Percentiles rank a stretch among this genome's conserved stretches.
These are phyloP conservation scores for Fomitopsis betulina DNA, from an alignment of 1,284 basidiomycete genomes.

Conservation along the genomic window DNA sequence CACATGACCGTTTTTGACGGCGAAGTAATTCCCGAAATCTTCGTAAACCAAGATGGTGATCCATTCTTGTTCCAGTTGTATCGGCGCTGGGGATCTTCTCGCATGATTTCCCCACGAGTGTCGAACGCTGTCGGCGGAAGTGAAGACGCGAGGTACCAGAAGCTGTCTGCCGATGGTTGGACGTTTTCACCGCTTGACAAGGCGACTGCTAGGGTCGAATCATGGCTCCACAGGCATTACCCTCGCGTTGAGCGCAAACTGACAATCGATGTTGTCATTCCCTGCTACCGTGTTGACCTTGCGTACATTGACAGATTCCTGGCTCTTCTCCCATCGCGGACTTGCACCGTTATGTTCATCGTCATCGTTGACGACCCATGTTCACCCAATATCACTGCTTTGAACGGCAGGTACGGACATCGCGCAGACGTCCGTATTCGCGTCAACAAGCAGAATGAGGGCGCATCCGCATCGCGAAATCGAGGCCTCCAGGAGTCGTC, in stretches of 20 bases:
- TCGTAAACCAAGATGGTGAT: slow-evolving; percentile 57
- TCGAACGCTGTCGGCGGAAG: slow-evolving; percentile 45
- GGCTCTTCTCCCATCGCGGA: slow-evolving; percentile 34
- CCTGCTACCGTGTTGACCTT: slow-evolving; percentile 51
- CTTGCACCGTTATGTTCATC: slow-evolving; percentile 48
- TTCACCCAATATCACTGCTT: slow-evolving; percentile 32
- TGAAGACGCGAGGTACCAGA: slow-evolving; percentile 40
- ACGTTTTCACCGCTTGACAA: slow-evolving; percentile 41
- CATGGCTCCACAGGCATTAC: slow-evolving; percentile 30
- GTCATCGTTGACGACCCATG: slow-evolving; percentile 52
- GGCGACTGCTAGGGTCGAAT: slow-evolving; percentile 33
- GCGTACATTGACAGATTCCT: slow-evolving; percentile 40
- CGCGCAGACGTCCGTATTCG: slow-evolving; percentile 46
- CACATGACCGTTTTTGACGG: slow-evolving; percentile 55
- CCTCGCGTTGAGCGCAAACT: slow-evolving; percentile 30
- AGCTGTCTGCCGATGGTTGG: slow-evolving; percentile 42
- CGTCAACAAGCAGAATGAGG: slow-evolving; percentile 37
- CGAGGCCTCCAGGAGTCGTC: slow-evolving; percentile 43
- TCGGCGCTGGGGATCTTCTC: slow-evolving; percentile 47
- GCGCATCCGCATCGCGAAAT: slow-evolving; percentile 47
- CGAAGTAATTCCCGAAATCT: slow-evolving; percentile 44
- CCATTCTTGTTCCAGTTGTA: slow-evolving; percentile 58
- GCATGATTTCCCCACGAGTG: slow-evolving; percentile 39
- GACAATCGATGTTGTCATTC: slow-evolving; percentile 51
- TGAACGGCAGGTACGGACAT: slow-evolving; percentile 32